Evolutionary conservation across 352 stramenopile genomes (phyloP).

Genomic region (Globisporangium abappressorium): DNA sequence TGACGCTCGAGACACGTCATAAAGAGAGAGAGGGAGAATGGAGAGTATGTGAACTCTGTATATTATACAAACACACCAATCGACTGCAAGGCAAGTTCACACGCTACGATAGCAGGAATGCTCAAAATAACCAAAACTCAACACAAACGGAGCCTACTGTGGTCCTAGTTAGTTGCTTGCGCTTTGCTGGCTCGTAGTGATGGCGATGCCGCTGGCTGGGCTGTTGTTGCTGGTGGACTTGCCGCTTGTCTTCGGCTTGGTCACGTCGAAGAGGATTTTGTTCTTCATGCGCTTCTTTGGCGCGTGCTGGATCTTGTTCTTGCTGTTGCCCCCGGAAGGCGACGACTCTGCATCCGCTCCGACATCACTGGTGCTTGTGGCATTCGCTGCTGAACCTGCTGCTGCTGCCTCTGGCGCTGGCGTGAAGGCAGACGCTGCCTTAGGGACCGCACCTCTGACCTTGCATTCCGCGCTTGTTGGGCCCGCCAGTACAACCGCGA

Average conservation of each 20-base stretch:
- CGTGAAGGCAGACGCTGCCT: not conserved
- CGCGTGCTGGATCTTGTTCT: conserved; percentile 12
- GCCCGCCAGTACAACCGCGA: not conserved
- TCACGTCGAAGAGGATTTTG: conserved; percentile 9
- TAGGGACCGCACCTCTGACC: not conserved
- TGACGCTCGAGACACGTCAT: not conserved
- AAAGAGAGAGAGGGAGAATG: not conserved
- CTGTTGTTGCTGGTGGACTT: not conserved
- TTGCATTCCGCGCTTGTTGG: not conserved
- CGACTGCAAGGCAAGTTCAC: not conserved
- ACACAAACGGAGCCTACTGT: not conserved
- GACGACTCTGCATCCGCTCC: not conserved
- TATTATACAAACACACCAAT: not conserved
- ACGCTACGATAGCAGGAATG: not conserved
- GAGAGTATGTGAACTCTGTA: not conserved
- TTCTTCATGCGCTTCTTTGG: conserved; percentile 16
- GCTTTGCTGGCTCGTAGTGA: not conserved
- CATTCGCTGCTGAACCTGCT: not conserved
- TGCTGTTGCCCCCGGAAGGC: not conserved
- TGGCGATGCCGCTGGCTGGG: not conserved
- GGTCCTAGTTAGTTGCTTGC: not conserved
- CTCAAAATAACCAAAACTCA: not conserved
- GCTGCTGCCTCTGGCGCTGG: not conserved
- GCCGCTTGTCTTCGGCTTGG: not conserved
- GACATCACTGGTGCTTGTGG: not conserved